These are phyloP conservation scores for Yamadazyma endophytica DNA, from an alignment of 805 yeast species.

Conservation along the genomic window DNA sequence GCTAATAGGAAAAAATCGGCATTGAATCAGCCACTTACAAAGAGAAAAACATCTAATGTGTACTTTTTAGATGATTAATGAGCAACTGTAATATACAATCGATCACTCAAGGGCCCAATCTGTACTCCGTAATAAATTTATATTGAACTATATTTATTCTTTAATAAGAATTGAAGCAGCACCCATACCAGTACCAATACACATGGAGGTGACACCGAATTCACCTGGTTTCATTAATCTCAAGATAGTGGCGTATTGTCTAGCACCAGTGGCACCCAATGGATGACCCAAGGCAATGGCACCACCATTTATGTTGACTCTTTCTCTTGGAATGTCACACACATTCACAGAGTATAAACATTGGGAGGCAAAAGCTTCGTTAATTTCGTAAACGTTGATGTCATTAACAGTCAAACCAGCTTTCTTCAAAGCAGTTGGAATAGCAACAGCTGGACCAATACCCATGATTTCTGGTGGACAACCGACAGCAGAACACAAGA, in stretches of 20 bases:
- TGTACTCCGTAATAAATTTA: background rate
- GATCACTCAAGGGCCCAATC: background rate
- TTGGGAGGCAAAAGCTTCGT: conserved; percentile 97
- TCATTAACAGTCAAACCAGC: conserved; percentile 59
- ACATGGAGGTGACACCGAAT: conserved; percentile 92
- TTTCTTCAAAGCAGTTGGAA: conserved; percentile 73
- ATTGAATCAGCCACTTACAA: conserved; percentile 4
- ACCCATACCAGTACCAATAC: conserved; percentile 98
- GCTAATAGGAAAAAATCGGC: conserved; percentile 10
- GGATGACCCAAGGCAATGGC: conserved; percentile 98
- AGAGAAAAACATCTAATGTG: conserved; percentile 21
- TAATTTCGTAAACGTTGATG: conserved; percentile 76
- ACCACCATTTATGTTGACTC: conserved; percentile 87
- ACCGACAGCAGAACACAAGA: conserved; percentile 78
- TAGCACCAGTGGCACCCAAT: conserved; percentile 61
- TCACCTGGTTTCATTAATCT: conserved; percentile 76
- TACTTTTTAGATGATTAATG: conserved; percentile 14
- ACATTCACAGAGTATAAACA: conserved; percentile 70
- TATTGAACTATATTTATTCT: too few species aligned
- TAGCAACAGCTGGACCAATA: conserved; percentile 94
- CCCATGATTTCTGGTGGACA: conserved; percentile 99
- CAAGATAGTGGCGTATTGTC: conserved; percentile 86
- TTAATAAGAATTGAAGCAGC: conserved; percentile 85
- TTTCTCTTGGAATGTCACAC: conserved; percentile 58
- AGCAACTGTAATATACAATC: background rate